phyloP scores from a whole-genome alignment of 768 basidiomycete genomes.

The Pulveroboletus sp. region DNA sequence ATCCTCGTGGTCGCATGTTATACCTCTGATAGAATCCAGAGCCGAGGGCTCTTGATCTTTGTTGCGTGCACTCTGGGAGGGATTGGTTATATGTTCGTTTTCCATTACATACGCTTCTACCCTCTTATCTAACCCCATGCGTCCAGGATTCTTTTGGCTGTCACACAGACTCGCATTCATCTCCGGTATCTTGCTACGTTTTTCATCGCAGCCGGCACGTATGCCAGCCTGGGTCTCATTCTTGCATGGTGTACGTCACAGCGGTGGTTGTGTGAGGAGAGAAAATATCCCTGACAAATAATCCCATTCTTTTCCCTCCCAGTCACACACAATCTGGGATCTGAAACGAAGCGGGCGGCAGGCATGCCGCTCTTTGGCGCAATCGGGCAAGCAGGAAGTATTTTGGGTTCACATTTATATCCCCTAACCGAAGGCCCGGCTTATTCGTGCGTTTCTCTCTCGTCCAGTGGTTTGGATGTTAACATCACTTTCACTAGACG shows the following conservation, averaged over 20 bases:
- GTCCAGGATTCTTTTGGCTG: conserved; percentile 33
- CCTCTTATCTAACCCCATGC: background rate
- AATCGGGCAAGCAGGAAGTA: conserved; percentile 42
- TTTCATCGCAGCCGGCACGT: conserved; percentile 44
- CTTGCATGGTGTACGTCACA: conserved; percentile 50
- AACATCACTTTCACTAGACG: background rate
- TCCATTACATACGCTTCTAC: background rate
- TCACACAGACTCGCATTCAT: conserved; percentile 27
- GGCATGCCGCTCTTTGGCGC: conserved; percentile 41
- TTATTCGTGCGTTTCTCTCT: conserved; percentile 29
- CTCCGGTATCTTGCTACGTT: conserved; percentile 47
- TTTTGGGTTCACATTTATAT: conserved; percentile 41
- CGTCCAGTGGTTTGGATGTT: background rate
- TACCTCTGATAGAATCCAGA: conserved; percentile 42
- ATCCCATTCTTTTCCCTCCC: background rate
- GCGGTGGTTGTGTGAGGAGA: background rate
- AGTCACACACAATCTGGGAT: conserved; percentile 44
- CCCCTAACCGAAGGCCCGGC: conserved; percentile 39
- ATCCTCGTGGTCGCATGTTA: conserved; percentile 38
- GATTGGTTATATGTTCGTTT: conserved; percentile 41
- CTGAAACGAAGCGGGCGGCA: conserved; percentile 44
- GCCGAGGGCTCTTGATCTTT: conserved; percentile 38
- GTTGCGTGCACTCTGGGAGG: conserved; percentile 32
- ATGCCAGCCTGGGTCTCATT: conserved; percentile 42
- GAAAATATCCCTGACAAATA: background rate